phyloP scores from a whole-genome alignment of 805 yeast species.

The Metschnikowia anglica region DNA sequence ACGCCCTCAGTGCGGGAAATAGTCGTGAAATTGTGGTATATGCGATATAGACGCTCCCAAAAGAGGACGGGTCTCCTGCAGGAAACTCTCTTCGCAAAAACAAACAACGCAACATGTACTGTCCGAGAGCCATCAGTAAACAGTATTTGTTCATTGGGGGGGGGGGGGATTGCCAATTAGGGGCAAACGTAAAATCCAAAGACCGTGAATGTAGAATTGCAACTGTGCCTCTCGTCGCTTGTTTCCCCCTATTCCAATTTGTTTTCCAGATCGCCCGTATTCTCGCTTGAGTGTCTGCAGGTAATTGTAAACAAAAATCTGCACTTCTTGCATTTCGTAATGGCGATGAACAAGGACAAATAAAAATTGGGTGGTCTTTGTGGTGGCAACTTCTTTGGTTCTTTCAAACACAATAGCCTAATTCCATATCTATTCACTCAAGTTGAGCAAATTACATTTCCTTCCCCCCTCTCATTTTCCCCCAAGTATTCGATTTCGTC shows the following conservation, averaged over 20 bases:
- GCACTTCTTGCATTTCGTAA: not conserved
- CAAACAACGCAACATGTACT: not conserved
- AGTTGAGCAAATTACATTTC: too few species aligned
- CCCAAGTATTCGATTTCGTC: not conserved
- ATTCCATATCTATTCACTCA: too few species aligned
- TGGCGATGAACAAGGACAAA: not conserved
- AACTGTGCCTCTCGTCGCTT: too few species aligned
- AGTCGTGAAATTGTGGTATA: not conserved
- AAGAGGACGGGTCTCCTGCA: slow-evolving; percentile 3
- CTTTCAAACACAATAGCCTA: too few species aligned
- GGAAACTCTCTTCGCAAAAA: slow-evolving; percentile 2
- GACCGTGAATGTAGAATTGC: too few species aligned
- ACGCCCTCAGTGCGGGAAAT: too few species aligned
- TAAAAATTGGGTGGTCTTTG: too few species aligned
- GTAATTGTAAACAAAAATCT: slow-evolving; percentile 2
- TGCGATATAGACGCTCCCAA: slow-evolving; percentile 1
- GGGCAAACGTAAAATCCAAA: too few species aligned
- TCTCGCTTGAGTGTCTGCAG: slow-evolving; percentile 3
- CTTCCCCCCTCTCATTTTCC: not conserved
- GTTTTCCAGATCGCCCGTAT: not conserved
- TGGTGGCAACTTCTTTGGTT: too few species aligned
- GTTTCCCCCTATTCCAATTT: too few species aligned
- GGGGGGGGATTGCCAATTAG: too few species aligned
- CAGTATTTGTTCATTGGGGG: too few species aligned
- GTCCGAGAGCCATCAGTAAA: not conserved